Evolutionary conservation across 1,139 yeast genomes (phyloP).

Genomic region (Kodamaea suecica): DNA sequence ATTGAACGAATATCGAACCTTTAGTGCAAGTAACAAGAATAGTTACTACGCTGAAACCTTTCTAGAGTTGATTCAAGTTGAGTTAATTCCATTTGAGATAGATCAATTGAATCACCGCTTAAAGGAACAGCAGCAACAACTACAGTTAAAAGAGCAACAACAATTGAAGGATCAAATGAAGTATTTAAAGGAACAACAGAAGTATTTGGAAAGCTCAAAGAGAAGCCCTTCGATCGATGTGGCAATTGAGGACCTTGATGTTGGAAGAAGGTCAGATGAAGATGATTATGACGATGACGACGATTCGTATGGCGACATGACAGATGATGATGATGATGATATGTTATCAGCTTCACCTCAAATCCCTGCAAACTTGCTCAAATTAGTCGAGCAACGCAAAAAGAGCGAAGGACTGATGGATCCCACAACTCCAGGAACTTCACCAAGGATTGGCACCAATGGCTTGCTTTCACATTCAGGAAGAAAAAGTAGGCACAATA

Average conservation of each 20-base stretch:
- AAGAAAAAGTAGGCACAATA: conserved; percentile 23
- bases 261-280: not conserved
- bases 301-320: conserved; percentile 21
- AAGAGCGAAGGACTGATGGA: conserved; percentile 15
- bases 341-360: conserved; percentile 63
- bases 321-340: conserved; percentile 51
- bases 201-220: conserved; percentile 2
- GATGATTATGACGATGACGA: conserved; percentile 8
- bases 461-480: conserved; percentile 3
- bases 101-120: conserved; percentile 27
- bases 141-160: conserved; percentile 6
- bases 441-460: conserved; percentile 22
- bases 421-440: conserved; percentile 34
- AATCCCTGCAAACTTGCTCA: conserved; percentile 57
- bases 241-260: conserved; percentile 9
- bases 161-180: conserved; percentile 9
- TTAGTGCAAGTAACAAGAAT: conserved; percentile 59
- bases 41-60: conserved; percentile 82
- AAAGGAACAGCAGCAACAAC: conserved; percentile 13
- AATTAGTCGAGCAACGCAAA: conserved; percentile 53
- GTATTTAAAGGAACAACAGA: conserved; percentile 5
- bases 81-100: conserved; percentile 44
- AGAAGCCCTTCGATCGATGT: conserved; percentile 12
- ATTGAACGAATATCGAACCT: conserved; percentile 78
- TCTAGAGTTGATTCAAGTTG: conserved; percentile 65